phyloP scores from a whole-genome alignment of 208 protist species.

The Trypanosoma rangeli region DNA sequence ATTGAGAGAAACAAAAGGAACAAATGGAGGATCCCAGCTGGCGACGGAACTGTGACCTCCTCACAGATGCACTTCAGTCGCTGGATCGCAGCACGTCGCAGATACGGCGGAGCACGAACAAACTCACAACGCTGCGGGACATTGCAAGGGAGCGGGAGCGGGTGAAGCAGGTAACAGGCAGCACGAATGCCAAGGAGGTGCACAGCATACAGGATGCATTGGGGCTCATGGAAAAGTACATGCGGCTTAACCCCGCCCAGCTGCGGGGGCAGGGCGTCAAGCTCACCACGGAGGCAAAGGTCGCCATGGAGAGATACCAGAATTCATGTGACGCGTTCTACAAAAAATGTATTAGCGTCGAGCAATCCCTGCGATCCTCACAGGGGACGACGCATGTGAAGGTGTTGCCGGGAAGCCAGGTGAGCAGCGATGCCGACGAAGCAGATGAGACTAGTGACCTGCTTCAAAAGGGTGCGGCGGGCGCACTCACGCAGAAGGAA shows the following conservation, averaged over 20 bases:
- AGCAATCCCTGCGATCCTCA: slow-evolving; percentile 47
- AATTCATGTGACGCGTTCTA: slow-evolving; percentile 82
- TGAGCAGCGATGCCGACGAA: slow-evolving; percentile 41
- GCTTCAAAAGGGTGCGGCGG: slow-evolving; percentile 12
- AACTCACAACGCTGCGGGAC: slow-evolving; percentile 58
- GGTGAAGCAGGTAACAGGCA: slow-evolving; percentile 57
- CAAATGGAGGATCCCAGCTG: slow-evolving; percentile 71
- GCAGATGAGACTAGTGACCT: slow-evolving; percentile 31
- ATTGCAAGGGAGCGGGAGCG: slow-evolving; percentile 77
- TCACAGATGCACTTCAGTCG: slow-evolving; percentile 53
- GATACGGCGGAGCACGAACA: slow-evolving; percentile 78
- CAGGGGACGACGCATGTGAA: slow-evolving; percentile 22
- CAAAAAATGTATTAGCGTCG: slow-evolving; percentile 73
- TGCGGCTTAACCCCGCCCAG: slow-evolving; percentile 57
- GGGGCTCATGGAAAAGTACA: slow-evolving; percentile 70
- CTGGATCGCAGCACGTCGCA: slow-evolving; percentile 61
- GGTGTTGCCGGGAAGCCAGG: slow-evolving; percentile 15
- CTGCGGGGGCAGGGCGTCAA: slow-evolving; percentile 65
- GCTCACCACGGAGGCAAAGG: slow-evolving; percentile 73
- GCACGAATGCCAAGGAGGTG: slow-evolving; percentile 65
- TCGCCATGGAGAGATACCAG: slow-evolving; percentile 66
- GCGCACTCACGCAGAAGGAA: slow-evolving; percentile 37
- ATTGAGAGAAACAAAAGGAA: neutral
- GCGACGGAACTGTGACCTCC: slow-evolving; percentile 63
- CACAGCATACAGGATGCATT: slow-evolving; percentile 68